A percentile compares a stretch with the other conserved stretches of the same genome.
phyloP scores from a whole-genome alignment of 352 stramenopile genomes.

The Pythium sp. region DNA sequence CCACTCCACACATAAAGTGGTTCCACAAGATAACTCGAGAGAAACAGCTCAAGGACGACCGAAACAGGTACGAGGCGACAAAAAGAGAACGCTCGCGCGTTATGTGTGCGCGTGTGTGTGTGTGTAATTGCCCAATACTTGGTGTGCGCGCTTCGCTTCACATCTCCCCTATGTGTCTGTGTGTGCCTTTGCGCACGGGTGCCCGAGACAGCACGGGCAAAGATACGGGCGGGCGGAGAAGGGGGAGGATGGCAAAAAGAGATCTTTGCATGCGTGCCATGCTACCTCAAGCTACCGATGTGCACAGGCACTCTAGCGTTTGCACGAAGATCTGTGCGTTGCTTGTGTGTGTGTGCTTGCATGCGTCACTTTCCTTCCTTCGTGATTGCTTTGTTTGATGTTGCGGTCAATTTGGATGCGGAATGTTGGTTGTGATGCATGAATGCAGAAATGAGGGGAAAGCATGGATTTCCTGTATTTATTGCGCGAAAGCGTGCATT shows the following conservation, averaged over 20 bases:
- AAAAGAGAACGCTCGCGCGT: neutral
- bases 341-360: neutral
- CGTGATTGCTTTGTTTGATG: neutral
- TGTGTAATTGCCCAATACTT: neutral
- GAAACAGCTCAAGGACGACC: constrained; percentile 16
- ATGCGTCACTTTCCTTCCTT: neutral
- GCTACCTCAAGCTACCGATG: no score
- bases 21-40: constrained; percentile 9
- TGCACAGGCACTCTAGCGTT: neutral
- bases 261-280: neutral
- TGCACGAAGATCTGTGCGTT: neutral
- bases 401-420: neutral
- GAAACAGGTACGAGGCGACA: constrained; percentile 10
- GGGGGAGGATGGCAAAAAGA: neutral
- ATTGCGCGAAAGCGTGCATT: neutral
- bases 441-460: neutral
- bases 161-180: neutral
- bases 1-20: constrained; percentile 9
- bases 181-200: neutral
- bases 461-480: neutral
- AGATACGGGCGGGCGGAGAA: neutral
- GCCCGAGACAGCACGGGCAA: neutral
- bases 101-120: neutral
- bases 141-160: neutral
- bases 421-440: neutral